Conservation (phyloP, 169 alveolate species). For the Cryptosporidium sp. region DNA sequence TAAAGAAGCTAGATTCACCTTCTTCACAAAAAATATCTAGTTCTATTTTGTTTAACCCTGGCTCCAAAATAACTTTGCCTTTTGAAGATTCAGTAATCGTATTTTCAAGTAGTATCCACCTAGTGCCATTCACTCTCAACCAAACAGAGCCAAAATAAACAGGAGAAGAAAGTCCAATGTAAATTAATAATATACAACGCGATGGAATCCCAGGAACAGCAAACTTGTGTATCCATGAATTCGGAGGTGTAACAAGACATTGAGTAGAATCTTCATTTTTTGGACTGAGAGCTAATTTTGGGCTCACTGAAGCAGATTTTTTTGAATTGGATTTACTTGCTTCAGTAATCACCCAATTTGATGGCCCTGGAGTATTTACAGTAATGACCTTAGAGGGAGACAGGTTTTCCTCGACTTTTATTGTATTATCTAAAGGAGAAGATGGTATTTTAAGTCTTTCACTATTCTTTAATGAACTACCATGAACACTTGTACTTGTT, state of each 20-base stretch:
- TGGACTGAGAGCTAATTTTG: constrained; percentile 28
- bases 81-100: neutral
- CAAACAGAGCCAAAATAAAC: constrained; percentile 25
- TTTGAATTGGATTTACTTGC: constrained; percentile 33
- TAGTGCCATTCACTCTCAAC: constrained; percentile 35
- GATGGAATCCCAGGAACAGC: constrained; percentile 35
- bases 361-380: constrained; percentile 71
- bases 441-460: neutral
- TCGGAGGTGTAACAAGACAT: constrained; percentile 50
- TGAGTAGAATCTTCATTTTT: constrained; percentile 17
- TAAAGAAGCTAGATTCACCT: neutral
- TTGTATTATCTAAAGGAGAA: constrained; percentile 16
- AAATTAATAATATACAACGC: constrained; percentile 2
- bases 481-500: neutral
- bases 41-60: constrained; percentile 49
- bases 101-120: constrained; percentile 55
- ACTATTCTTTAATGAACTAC: neutral
- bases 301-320: constrained; percentile 9
- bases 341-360: constrained; percentile 71
- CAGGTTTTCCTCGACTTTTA: constrained; percentile 14
- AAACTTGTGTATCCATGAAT: constrained; percentile 16
- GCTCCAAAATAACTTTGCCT: constrained; percentile 19
- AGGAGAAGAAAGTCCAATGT: constrained; percentile 29
- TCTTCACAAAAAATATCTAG: constrained; percentile 34
- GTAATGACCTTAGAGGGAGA: constrained; percentile 69